Evolutionary conservation across 495 filamentous ascomycete species (phyloP).

Genomic region (Neurospora sp.): DNA sequence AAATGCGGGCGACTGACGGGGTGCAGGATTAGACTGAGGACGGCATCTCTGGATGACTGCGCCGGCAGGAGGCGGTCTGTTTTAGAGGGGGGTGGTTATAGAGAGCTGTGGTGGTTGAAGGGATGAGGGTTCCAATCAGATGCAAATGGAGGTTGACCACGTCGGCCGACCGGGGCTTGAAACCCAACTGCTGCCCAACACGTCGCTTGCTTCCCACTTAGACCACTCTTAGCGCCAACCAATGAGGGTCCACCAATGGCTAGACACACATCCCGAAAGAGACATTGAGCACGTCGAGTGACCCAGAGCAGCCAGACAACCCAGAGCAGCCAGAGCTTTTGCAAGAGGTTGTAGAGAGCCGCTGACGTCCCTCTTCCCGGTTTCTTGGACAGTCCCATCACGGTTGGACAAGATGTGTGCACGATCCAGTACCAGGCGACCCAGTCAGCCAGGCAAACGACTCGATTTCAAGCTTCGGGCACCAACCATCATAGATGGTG

Average conservation of each 20-base stretch:
- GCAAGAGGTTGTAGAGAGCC: background rate
- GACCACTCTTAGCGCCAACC: background rate
- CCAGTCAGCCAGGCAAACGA: background rate
- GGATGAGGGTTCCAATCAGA: background rate
- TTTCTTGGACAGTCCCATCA: background rate
- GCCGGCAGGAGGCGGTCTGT: background rate
- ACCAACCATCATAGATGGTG: background rate
- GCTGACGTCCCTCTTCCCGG: background rate
- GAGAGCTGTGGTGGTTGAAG: background rate
- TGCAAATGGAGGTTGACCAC: background rate
- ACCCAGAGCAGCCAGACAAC: background rate
- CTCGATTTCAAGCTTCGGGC: background rate
- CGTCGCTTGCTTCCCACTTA: background rate
- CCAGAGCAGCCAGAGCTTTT: background rate
- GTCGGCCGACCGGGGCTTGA: background rate
- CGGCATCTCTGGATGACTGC: background rate
- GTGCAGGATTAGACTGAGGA: background rate
- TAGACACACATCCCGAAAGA: background rate
- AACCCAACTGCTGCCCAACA: background rate
- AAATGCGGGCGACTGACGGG: background rate
- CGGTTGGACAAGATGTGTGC: background rate
- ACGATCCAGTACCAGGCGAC: background rate
- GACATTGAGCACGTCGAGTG: background rate
- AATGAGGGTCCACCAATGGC: background rate
- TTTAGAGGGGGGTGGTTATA: background rate